Percentiles rank a stretch among this genome's conserved stretches.
Conservation (phyloP, 1,139 yeast species). For the Scheffersomyces titani region DNA sequence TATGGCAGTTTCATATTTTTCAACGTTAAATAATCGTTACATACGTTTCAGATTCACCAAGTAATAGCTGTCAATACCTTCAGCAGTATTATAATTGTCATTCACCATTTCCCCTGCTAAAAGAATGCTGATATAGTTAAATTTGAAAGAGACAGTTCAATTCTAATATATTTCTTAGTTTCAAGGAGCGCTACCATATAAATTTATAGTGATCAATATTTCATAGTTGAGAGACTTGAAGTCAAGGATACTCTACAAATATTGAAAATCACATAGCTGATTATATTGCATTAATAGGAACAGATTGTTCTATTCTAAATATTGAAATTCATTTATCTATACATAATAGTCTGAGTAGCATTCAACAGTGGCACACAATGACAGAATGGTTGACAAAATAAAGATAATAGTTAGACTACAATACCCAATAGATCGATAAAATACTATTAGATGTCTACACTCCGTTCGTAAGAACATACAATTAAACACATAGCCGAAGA, state of each 20-base stretch:
- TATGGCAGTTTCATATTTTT: no score
- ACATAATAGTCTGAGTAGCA: not conserved
- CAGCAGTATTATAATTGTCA: conserved; percentile 11
- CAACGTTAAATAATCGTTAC: conserved; percentile 7
- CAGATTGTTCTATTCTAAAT: no score
- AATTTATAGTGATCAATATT: not conserved
- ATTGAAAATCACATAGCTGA: no score
- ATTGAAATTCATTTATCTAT: not conserved
- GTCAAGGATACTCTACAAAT: not conserved
- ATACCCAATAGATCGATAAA: not conserved
- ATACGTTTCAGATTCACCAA: conserved; percentile 23
- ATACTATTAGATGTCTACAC: not conserved
- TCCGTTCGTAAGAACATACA: conserved; percentile 2
- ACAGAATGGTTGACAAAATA: no score
- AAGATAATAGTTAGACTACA: no score
- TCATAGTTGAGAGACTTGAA: not conserved
- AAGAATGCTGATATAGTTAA: not conserved
- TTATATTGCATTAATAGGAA: no score
- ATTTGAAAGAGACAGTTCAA: not conserved
- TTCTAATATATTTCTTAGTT: no score
- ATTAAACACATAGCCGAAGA: conserved; percentile 12
- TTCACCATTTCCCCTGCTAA: not conserved
- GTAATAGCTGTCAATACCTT: conserved; percentile 20
- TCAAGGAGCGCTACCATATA: not conserved
- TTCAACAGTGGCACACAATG: not conserved